Base-by-base conservation (phyloP, 2,329 filamentous ascomycete species). In the Ceratocystiopsis minuta region DNA sequence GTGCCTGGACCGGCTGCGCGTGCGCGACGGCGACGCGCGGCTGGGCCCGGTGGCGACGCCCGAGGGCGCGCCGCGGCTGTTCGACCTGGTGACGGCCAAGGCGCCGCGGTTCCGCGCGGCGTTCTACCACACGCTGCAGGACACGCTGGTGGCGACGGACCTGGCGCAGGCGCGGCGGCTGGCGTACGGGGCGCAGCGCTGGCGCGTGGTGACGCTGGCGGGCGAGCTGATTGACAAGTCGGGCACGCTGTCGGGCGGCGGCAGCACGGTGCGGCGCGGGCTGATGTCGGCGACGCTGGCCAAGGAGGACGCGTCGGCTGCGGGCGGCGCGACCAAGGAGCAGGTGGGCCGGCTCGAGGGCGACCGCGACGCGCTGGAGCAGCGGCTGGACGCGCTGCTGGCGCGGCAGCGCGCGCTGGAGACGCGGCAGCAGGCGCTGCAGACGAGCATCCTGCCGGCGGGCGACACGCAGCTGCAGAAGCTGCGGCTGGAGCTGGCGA, bases 201-300 rank as follows among this genome's bases (percentile, higher is more conserved):
- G 90, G 90, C 78, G 90, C 49, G 90, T 98, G 3, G 90, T 98
- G 35, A 98, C 90, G 0, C 72, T 98, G 2, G 85, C 87, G 46
- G 90, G 90, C 39, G 87, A 95, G 58, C 70, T 98, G 41, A 96
- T 98, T 50, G 90, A 98, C 63, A 92, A 92, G 57, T 95, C 88
- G 1, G 90, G 90, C 67, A 96, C 90, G 33, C 96, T 98, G 90
- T 94, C 84, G 45, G 90, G 90, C 66, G 90, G 90, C 67, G 90
- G 90, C 43, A 88, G 75, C 37, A 82, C 83, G 15, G 83, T 90
- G 43, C 87, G 88, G 52, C 85, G 79, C 55, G 92, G 92, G 1
- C 76, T 86, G 44, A 98, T 98, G 92, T 96, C 88, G 0, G 93
- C 87, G 12, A 96, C 94, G 60, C 76, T 93, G 37, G 78, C 82